Evolutionary conservation across 2,329 filamentous ascomycete species (phyloP).

Genomic region (Canariomyces notabilis): DNA sequence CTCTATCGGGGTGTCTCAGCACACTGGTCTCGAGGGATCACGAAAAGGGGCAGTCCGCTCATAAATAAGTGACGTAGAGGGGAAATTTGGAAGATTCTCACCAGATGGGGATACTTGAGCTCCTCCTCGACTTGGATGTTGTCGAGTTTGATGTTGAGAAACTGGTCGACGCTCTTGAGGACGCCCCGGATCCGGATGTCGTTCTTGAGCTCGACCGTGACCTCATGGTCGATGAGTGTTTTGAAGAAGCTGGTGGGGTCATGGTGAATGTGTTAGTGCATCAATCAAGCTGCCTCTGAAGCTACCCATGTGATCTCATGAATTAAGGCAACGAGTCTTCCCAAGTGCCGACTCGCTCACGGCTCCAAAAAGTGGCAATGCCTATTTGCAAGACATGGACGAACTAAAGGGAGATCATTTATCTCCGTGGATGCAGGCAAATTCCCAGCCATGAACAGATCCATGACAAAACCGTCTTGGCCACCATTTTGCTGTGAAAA

Average conservation of each 20-base stretch:
- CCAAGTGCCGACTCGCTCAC: too few relatives aligned
- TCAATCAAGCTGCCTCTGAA: too few relatives aligned
- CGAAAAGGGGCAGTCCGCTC: background rate
- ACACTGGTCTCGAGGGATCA: background rate
- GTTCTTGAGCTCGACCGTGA: constrained; percentile 98
- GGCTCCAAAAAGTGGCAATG: too few relatives aligned
- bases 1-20: constrained; percentile 37
- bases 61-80: background rate
- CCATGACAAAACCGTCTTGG: background rate
- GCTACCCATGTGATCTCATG: too few relatives aligned
- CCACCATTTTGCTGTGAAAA: background rate
- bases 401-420: too few relatives aligned
- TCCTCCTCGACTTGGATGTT: constrained; percentile 91
- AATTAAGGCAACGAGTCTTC: too few relatives aligned
- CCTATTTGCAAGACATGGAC: too few relatives aligned
- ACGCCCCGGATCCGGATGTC: constrained; percentile 95
- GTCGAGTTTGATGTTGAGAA: constrained; percentile 98
- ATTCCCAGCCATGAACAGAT: background rate
- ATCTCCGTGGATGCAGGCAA: background rate
- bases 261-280: background rate
- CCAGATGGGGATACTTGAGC: constrained; percentile 89
- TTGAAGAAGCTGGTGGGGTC: constrained; percentile 89
- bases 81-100: constrained; percentile 41
- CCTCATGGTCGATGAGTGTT: constrained; percentile 93
- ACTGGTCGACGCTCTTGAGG: constrained; percentile 96